phyloP scores from a whole-genome alignment of 129 eudicot species.

The Helianthus tuberosus region DNA sequence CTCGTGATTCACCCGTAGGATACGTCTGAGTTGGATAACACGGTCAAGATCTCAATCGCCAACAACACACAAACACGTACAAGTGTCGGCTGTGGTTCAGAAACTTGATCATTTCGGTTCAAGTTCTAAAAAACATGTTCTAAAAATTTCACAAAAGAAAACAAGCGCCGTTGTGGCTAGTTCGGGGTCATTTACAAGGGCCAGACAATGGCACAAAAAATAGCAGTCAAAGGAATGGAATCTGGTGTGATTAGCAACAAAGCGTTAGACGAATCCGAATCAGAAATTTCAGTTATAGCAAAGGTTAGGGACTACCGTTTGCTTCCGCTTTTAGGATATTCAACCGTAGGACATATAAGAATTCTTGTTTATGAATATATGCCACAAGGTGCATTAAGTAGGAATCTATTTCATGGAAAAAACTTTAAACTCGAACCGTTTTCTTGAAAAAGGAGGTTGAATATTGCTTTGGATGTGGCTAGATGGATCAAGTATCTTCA shows the following conservation, averaged over 20 bases:
- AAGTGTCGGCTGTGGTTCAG: slow-evolving; percentile 31
- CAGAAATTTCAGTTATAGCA: slow-evolving; percentile 71
- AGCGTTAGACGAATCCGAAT: slow-evolving; percentile 74
- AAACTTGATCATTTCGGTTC: slow-evolving; percentile 50
- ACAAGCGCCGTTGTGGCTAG: slow-evolving; percentile 76
- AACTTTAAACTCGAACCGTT: slow-evolving; percentile 78
- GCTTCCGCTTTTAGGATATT: slow-evolving; percentile 69
- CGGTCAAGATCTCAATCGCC: slow-evolving; percentile 63
- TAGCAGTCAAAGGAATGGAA: slow-evolving; percentile 82
- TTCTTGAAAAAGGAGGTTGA: slow-evolving; percentile 91
- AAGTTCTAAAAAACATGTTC: slow-evolving; percentile 57
- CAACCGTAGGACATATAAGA: slow-evolving; percentile 60
- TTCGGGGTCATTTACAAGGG: slow-evolving; percentile 79
- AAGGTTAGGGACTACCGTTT: slow-evolving; percentile 68
- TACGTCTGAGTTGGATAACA: slow-evolving; percentile 41
- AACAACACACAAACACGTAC: slow-evolving; percentile 26
- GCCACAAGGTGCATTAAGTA: slow-evolving; percentile 74
- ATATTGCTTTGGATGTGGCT: slow-evolving; percentile 96
- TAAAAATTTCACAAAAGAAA: slow-evolving; percentile 55
- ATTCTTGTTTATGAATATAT: slow-evolving; percentile 75
- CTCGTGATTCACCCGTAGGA: slow-evolving; percentile 54
- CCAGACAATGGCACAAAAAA: slow-evolving; percentile 57
- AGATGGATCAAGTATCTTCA: slow-evolving; percentile 97
- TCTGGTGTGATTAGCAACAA: slow-evolving; percentile 54
- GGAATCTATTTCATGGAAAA: slow-evolving; percentile 64